These are phyloP conservation scores for Sporothrix humicola DNA, from an alignment of 2,329 filamentous ascomycete genomes.

Conservation along the genomic window DNA sequence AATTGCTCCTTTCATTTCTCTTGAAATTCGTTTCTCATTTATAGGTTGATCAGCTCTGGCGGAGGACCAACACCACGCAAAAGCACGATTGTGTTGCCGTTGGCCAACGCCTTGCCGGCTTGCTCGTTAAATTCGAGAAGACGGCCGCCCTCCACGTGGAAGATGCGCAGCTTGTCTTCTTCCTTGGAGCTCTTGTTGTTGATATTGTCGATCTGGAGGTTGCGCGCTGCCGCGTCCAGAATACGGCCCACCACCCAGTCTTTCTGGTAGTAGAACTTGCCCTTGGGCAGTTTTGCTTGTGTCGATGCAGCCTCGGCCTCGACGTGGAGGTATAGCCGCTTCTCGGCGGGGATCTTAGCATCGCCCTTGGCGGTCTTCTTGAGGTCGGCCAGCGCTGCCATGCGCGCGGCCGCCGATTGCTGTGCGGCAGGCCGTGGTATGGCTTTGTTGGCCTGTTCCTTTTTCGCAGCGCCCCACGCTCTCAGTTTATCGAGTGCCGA, in stretches of 20 bases:
- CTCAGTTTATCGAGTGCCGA: constrained; percentile 78
- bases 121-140: constrained; percentile 88
- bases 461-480: constrained; percentile 80
- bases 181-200: constrained; percentile 80
- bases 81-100: constrained; percentile 88
- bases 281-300: constrained; percentile 79
- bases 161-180: constrained; percentile 81
- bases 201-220: constrained; percentile 79
- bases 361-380: constrained; percentile 93
- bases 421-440: constrained; percentile 61
- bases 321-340: constrained; percentile 87
- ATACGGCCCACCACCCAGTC: constrained; percentile 91
- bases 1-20: background rate
- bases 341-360: constrained; percentile 76
- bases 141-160: constrained; percentile 88
- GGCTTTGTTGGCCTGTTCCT: constrained; percentile 62
- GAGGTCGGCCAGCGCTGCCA: constrained; percentile 74
- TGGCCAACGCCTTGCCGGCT: constrained; percentile 73
- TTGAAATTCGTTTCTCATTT: background rate
- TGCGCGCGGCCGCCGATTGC: constrained; percentile 63
- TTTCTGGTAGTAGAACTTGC: constrained; percentile 77
- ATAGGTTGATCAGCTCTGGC: constrained; percentile 70
- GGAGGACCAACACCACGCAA: constrained; percentile 83
- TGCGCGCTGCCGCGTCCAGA: constrained; percentile 77
- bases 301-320: constrained; percentile 89